Conservation (phyloP, 495 filamentous ascomycete species). For the Chaetomium fimeti region DNA sequence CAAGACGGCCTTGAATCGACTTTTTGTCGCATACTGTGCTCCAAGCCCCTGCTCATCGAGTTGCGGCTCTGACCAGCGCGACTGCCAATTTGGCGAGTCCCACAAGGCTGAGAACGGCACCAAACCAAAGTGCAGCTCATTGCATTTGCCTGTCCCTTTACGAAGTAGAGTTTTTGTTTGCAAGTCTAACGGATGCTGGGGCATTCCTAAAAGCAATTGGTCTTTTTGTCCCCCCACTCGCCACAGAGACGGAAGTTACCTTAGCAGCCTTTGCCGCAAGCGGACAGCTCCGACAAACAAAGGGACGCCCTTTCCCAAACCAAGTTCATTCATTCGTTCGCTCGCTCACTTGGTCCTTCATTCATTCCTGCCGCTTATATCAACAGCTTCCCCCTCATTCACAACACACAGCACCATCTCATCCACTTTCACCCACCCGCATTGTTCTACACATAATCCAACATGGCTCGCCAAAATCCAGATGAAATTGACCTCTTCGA, state of each 20-base stretch:
- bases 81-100: conserved; percentile 14
- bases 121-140: not conserved
- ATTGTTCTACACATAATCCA: not conserved
- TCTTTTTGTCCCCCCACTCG: not conserved
- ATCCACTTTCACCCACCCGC: not conserved
- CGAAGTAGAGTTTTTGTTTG: too few species aligned
- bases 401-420: not conserved
- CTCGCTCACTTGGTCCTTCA: not conserved
- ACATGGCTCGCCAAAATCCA: conserved; percentile 7
- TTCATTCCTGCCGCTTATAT: conserved; percentile 5
- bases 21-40: not conserved
- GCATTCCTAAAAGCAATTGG: too few species aligned
- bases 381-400: not conserved
- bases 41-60: not conserved
- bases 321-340: not conserved
- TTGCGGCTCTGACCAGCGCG: conserved; percentile 12
- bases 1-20: too few species aligned
- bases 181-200: too few species aligned
- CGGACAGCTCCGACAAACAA: conserved; percentile 5
- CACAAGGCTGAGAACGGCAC: conserved; percentile 26
- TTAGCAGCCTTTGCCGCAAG: not conserved
- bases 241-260: not conserved
- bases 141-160: not conserved
- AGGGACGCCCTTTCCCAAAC: not conserved
- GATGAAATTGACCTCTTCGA: conserved; percentile 17